Evolutionary conservation across 2,329 filamentous ascomycete genomes (phyloP), one percentile per base, ranked within the genome.

Genomic region (Alternaria sp.): DNA sequence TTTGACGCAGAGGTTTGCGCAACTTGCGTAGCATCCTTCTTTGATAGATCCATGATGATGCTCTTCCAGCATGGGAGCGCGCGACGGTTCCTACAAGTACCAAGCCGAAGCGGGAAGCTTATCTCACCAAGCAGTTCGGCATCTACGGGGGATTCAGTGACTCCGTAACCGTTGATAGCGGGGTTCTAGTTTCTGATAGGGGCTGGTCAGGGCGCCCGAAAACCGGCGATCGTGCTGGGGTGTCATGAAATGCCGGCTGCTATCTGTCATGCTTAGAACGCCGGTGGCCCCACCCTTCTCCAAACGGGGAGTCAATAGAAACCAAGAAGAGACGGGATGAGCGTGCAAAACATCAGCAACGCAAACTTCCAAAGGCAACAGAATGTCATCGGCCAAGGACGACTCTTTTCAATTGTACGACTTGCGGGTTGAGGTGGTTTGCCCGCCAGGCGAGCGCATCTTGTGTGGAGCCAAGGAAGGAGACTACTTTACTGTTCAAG

Each of bases 361-460:
- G n/a, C 28, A 23, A 3, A 5, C 25, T 36, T 8, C 13, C 55
- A 25, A 36, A 50, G 28, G 12, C n/a, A 36, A 49, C 10, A 50
- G 15, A 4, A 49, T 43, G 45, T 25, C 55, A 57, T 57, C 55
- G n/a, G 28, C 4, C 19, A 49, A 50, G 13, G 49, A 57, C 49
- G 54, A 65, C 26, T 54, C 43, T 4, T 65, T 65, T 21, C 58
- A 65, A 28, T 40, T 65, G n/a, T 61, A 61, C 40, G 58, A 65
- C 25, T 56, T 65, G 17, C 46, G 58, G 17, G 58, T 65, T 12
- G 62, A 65, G 45, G 54, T 65, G 30, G 54, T 65, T 45, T 65
- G 62, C 9, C 62, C 58, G 17, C 54, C 59, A 13, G 62, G 62
- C 23, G 62, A 57, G 54, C 58, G 54, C 19, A 65, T 65, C 23